phyloP scores from a whole-genome alignment of 139 green algal genomes.

The Micromonas pusilla region DNA sequence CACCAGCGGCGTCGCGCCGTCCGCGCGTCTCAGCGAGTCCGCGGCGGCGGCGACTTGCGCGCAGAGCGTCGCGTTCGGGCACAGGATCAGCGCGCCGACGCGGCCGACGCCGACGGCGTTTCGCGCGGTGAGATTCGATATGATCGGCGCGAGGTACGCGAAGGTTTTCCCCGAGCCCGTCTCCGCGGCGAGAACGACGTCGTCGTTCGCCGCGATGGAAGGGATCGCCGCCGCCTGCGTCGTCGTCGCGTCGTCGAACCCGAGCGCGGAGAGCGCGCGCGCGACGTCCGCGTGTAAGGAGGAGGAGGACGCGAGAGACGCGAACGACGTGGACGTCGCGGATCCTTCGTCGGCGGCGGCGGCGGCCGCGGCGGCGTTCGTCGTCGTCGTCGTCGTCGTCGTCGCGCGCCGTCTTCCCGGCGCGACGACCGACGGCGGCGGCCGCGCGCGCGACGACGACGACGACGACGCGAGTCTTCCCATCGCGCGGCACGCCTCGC shows the following conservation, averaged over 20 bases:
- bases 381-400: too few species aligned
- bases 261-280: too few species aligned
- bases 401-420: too few species aligned
- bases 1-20: slow-evolving; percentile 18
- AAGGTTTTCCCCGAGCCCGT: slow-evolving; percentile 96
- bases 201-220: slow-evolving; percentile 44
- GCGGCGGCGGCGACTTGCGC: slow-evolving; percentile 30
- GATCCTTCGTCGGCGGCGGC: background rate
- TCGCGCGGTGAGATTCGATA: slow-evolving; percentile 8
- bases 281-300: too few species aligned
- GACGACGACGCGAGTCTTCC: too few species aligned
- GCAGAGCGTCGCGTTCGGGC: slow-evolving; percentile 40
- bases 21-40: slow-evolving; percentile 3
- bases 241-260: background rate
- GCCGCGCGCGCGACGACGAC: too few species aligned
- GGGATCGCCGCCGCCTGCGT: slow-evolving; percentile 54
- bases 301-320: background rate
- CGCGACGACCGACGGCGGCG: too few species aligned
- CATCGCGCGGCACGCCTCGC: too few species aligned
- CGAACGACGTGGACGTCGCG: background rate
- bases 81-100: slow-evolving; percentile 39
- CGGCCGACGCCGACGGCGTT: too few species aligned
- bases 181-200: slow-evolving; percentile 84
- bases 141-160: slow-evolving; percentile 78
- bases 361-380: too few species aligned